Evolutionary conservation across 1,139 yeast genomes (phyloP).

Genomic region (Debaryomyces udenii): DNA sequence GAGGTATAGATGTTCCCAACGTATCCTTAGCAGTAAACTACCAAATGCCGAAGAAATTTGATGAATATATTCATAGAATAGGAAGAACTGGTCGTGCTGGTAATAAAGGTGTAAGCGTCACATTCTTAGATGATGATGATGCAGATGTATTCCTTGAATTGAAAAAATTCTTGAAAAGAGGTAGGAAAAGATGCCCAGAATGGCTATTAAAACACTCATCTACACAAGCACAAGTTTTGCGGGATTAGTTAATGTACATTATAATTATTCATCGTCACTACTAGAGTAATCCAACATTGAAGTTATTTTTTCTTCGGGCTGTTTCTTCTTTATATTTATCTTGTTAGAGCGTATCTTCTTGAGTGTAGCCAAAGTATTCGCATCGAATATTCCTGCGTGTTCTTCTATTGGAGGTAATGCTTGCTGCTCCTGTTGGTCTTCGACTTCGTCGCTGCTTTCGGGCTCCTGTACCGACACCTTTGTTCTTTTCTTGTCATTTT

Average conservation of each 20-base stretch:
- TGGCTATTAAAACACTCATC: constrained; percentile 47
- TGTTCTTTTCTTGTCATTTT: constrained; percentile 11
- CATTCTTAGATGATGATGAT: constrained; percentile 69
- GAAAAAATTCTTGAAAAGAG: constrained; percentile 51
- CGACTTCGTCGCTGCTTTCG: constrained; percentile 17
- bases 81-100: constrained; percentile 99
- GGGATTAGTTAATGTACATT: constrained; percentile 15
- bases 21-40: constrained; percentile 84
- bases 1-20: constrained; percentile 91
- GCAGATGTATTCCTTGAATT: constrained; percentile 54
- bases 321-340: neutral
- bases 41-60: constrained; percentile 78
- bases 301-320: constrained; percentile 11
- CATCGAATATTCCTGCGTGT: constrained; percentile 10
- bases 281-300: constrained; percentile 25
- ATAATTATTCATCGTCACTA: constrained; percentile 27
- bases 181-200: constrained; percentile 52
- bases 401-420: constrained; percentile 1
- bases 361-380: constrained; percentile 11
- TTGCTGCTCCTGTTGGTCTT: constrained; percentile 6
- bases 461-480: constrained; percentile 14
- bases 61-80: constrained; percentile 87
- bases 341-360: constrained; percentile 7
- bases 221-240: constrained; percentile 18
- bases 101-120: constrained; percentile 68